These are phyloP conservation scores for Suhomyces sp. DNA, from an alignment of 805 yeast species.

Conservation along the genomic window DNA sequence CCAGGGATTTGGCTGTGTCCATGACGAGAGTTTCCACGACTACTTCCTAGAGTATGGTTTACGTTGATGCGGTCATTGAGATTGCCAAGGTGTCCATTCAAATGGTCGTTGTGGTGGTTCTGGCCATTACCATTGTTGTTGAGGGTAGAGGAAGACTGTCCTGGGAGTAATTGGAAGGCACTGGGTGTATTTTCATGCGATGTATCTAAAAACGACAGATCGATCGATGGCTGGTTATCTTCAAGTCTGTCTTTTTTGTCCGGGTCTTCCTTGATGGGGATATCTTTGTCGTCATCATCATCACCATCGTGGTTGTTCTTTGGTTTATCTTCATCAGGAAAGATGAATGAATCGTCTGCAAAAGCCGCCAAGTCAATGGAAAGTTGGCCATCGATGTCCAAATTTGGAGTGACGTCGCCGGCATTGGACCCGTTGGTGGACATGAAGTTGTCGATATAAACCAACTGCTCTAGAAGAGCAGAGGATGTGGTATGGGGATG, in stretches of 20 bases:
- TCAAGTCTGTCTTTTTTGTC: neutral
- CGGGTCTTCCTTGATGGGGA: conserved; percentile 3
- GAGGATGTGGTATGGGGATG: conserved; percentile 23
- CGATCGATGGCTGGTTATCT: neutral
- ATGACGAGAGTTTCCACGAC: too few species aligned
- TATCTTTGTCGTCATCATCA: conserved; percentile 7
- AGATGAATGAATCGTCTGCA: conserved; percentile 77
- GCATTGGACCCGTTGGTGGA: conserved; percentile 34
- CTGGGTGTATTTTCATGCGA: conserved; percentile 1
- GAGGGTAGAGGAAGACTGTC: too few species aligned
- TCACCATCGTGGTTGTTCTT: conserved; percentile 25
- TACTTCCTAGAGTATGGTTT: too few species aligned
- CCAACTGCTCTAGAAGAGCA: conserved; percentile 69
- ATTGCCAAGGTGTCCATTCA: too few species aligned
- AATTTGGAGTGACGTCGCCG: conserved; percentile 38
- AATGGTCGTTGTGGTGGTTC: too few species aligned
- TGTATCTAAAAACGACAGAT: conserved; percentile 1
- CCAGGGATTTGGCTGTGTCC: neutral
- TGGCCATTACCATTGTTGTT: too few species aligned
- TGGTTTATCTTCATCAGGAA: conserved; percentile 80
- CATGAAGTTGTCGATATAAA: conserved; percentile 76
- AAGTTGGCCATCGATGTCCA: conserved; percentile 41
- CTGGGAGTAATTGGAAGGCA: neutral
- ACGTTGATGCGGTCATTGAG: too few species aligned
- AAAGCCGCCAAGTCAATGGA: conserved; percentile 70